A percentile compares a stretch with the other conserved stretches of the same genome.
Evolutionary conservation across 2,329 filamentous ascomycete species (phyloP).

Genomic region (Thermoascus crustaceus): DNA sequence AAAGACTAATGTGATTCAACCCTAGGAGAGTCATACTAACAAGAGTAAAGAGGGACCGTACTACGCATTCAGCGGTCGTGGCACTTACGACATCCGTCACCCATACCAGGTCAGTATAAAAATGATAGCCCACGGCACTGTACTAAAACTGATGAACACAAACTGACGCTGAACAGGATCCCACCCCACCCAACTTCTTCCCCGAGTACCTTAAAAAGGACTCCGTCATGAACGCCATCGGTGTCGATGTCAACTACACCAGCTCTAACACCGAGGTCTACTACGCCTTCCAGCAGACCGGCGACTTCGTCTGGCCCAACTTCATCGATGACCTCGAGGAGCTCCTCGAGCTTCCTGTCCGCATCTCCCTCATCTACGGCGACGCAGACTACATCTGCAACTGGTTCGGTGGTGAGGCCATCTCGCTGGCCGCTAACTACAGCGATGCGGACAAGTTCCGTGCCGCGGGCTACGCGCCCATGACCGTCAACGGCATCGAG

Average conservation of each 20-base stretch:
- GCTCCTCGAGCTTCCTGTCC: conserved; percentile 54
- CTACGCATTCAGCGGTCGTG: conserved; percentile 45
- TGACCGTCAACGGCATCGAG: conserved; percentile 59
- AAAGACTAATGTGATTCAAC: too few species aligned
- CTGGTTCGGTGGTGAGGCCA: conserved; percentile 63
- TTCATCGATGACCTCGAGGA: conserved; percentile 52
- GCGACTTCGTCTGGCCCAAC: conserved; percentile 57
- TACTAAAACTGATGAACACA: conserved; percentile 15
- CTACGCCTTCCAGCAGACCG: conserved; percentile 44
- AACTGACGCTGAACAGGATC: conserved; percentile 34
- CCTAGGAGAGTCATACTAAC: neutral
- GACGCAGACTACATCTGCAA: conserved; percentile 52
- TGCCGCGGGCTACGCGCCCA: conserved; percentile 61
- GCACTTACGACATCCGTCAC: conserved; percentile 55
- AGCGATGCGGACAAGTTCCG: conserved; percentile 50
- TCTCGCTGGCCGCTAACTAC: conserved; percentile 54
- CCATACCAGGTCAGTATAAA: conserved; percentile 28
- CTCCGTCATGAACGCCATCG: conserved; percentile 50
- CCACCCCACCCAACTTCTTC: conserved; percentile 57
- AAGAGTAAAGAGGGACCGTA: conserved; percentile 47
- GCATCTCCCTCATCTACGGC: conserved; percentile 64
- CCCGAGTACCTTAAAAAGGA: conserved; percentile 57
- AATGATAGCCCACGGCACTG: neutral
- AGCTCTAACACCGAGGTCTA: conserved; percentile 35
- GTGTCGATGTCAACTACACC: conserved; percentile 55